Evolutionary conservation across 2,329 filamentous ascomycete genomes (phyloP).

Genomic region (Trichoderma sp.): DNA sequence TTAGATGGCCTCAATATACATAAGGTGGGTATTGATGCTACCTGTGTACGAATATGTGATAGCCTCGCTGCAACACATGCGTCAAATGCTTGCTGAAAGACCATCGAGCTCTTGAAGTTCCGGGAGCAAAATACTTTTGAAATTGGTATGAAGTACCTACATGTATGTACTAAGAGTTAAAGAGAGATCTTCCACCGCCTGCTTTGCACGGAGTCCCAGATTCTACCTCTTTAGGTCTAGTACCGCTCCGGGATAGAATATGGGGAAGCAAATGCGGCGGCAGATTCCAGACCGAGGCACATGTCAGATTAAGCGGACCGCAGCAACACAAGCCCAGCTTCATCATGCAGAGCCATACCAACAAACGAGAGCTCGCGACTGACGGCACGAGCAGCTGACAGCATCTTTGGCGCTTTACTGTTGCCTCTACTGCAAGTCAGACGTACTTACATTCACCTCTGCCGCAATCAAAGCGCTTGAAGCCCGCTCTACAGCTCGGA

Average conservation of each 20-base stretch:
- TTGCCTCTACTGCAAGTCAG: not conserved
- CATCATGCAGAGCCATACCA: slow-evolving; percentile 6
- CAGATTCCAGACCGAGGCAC: slow-evolving; percentile 40
- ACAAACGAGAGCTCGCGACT: slow-evolving; percentile 9
- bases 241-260: not conserved
- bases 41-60: too few relatives aligned
- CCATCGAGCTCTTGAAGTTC: too few relatives aligned
- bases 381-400: not conserved
- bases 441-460: not conserved
- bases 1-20: slow-evolving; percentile 30
- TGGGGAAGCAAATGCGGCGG: slow-evolving; percentile 17
- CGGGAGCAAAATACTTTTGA: too few relatives aligned
- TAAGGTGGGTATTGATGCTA: too few relatives aligned
- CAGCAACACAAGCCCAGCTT: not conserved
- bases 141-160: too few relatives aligned
- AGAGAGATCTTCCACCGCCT: too few relatives aligned
- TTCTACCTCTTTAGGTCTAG: not conserved
- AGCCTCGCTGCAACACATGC: too few relatives aligned
- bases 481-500: slow-evolving; percentile 24
- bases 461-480: not conserved
- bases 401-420: not conserved
- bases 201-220: too few relatives aligned
- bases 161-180: too few relatives aligned
- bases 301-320: slow-evolving; percentile 34
- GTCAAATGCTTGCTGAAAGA: too few relatives aligned